These are phyloP conservation scores for Pachyrhizus erosus DNA, from an alignment of 306 rosid species.

Conservation along the genomic window DNA sequence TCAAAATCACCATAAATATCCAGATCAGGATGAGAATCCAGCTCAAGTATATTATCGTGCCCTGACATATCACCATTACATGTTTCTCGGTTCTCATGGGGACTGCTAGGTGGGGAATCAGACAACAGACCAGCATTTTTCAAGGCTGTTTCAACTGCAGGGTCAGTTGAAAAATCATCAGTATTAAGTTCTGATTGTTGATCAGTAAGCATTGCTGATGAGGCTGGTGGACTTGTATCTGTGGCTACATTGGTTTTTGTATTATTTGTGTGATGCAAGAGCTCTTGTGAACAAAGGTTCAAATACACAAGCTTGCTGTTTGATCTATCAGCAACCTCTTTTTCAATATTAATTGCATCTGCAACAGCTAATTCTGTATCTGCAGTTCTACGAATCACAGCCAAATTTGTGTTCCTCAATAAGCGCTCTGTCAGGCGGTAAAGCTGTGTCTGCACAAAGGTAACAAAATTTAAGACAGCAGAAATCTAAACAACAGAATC, in stretches of 20 bases:
- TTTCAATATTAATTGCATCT: constrained; percentile 93
- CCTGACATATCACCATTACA: constrained; percentile 54
- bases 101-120: constrained; percentile 91
- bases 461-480: constrained; percentile 19
- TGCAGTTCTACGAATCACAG: constrained; percentile 76
- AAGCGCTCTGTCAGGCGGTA: constrained; percentile 86
- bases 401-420: constrained; percentile 74
- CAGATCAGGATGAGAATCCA: constrained; percentile 74
- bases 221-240: constrained; percentile 47
- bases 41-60: constrained; percentile 73
- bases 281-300: constrained; percentile 88
- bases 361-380: constrained; percentile 93
- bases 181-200: constrained; percentile 54
- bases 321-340: constrained; percentile 85
- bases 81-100: constrained; percentile 53
- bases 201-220: constrained; percentile 47
- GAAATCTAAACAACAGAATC: constrained; percentile 14
- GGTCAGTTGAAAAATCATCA: constrained; percentile 55
- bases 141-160: constrained; percentile 75
- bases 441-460: constrained; percentile 75
- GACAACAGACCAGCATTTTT: constrained; percentile 89
- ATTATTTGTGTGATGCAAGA: constrained; percentile 63
- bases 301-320: constrained; percentile 84
- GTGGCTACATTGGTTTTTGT: constrained; percentile 53
- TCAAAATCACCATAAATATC: constrained; percentile 98